A percentile compares a stretch with the other conserved stretches of the same genome.
These are phyloP conservation scores for Dunaliella sp. DNA, from an alignment of 139 green algal genomes.

Conservation along the genomic window DNA sequence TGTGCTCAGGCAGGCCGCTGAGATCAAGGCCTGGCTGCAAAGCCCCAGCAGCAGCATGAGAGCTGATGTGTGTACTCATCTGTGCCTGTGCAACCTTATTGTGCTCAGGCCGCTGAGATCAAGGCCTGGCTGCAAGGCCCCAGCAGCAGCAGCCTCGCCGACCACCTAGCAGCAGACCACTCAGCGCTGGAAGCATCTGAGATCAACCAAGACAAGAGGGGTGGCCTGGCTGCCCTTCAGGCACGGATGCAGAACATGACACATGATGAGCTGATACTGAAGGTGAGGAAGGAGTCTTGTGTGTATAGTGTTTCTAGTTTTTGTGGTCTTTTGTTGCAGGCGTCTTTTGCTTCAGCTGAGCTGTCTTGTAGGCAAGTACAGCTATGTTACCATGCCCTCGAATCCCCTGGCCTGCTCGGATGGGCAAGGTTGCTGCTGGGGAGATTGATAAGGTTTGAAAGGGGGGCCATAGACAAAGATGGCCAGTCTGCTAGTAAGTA, in stretches of 20 bases:
- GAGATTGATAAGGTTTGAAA: too few species aligned
- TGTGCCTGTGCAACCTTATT: background rate
- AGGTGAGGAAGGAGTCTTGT: background rate
- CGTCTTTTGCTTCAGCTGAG: too few species aligned
- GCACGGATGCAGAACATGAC: slow-evolving; percentile 39
- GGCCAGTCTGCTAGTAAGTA: too few species aligned
- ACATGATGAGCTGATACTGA: slow-evolving; percentile 41
- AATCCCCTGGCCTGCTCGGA: too few species aligned
- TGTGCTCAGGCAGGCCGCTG: slow-evolving; percentile 4
- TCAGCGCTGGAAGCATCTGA: slow-evolving; percentile 30
- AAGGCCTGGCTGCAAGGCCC: background rate
- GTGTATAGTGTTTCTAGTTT: too few species aligned
- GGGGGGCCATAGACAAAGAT: too few species aligned
- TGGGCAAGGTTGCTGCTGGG: too few species aligned
- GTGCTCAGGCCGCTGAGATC: background rate
- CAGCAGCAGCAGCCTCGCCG: slow-evolving; percentile 25
- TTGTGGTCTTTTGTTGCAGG: too few species aligned
- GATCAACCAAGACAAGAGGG: slow-evolving; percentile 27
- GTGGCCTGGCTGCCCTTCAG: slow-evolving; percentile 21
- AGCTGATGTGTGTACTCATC: too few species aligned
- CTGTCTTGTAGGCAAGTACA: too few species aligned
- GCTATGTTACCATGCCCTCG: too few species aligned
- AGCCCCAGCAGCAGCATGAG: slow-evolving; percentile 11
- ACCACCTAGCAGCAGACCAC: slow-evolving; percentile 52
- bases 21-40: background rate